These are phyloP conservation scores for Hyaloscypha hepaticicola DNA, from an alignment of 495 filamentous ascomycete genomes.

Conservation along the genomic window DNA sequence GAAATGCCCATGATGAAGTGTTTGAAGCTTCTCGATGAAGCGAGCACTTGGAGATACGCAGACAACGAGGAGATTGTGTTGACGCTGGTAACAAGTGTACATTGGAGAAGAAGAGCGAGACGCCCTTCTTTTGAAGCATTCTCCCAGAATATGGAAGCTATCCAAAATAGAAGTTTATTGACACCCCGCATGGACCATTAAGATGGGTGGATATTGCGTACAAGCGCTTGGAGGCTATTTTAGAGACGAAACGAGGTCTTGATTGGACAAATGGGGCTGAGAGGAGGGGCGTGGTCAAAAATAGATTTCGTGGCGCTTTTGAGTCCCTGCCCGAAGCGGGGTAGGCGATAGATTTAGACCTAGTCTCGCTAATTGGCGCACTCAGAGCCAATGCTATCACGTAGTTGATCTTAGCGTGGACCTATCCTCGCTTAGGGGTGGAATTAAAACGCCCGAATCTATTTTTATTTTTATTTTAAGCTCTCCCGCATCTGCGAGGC, in stretches of 20 bases:
- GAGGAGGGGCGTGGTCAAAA: slow-evolving; percentile 7
- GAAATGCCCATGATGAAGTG: slow-evolving; percentile 35
- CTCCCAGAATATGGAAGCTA: slow-evolving; percentile 3
- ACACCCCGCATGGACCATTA: slow-evolving; percentile 7
- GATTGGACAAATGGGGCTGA: not conserved
- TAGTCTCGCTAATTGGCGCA: not conserved
- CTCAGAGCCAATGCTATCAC: not conserved
- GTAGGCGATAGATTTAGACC: not conserved
- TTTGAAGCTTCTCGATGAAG: not conserved
- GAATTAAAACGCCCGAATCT: not conserved
- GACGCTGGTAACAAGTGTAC: slow-evolving; percentile 3
- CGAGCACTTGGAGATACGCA: slow-evolving; percentile 9
- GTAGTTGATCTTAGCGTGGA: not conserved
- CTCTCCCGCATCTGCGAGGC: not conserved
- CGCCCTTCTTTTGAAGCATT: not conserved
- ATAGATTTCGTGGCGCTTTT: slow-evolving; percentile 10
- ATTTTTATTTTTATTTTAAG: slow-evolving; percentile 1
- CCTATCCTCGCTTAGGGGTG: not conserved
- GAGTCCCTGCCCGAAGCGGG: not conserved
- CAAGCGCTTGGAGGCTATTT: slow-evolving; percentile 19
- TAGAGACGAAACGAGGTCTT: not conserved
- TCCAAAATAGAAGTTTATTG: slow-evolving; percentile 6
- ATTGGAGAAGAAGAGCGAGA: slow-evolving; percentile 8
- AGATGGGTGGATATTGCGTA: not conserved
- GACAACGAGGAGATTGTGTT: not conserved